Base-by-base conservation (phyloP, 805 yeast species). In the Zygosaccharomyces kombuchaensis region DNA sequence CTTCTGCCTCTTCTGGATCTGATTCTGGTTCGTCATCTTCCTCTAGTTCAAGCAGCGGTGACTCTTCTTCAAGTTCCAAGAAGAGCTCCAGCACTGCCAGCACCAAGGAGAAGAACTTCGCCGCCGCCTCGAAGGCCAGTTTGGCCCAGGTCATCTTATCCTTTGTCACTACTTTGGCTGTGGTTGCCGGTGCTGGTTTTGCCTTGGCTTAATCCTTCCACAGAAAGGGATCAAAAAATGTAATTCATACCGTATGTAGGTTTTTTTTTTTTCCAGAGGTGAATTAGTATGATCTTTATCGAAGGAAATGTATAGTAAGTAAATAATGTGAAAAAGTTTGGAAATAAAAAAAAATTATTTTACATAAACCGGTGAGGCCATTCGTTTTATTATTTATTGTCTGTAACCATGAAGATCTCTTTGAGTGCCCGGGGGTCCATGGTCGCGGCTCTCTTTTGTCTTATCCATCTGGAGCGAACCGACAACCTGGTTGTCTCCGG, bases 361-460 rank as follows among this genome's bases (percentile, higher is more conserved):
- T 26, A 9, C 40, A 26, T n/a, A 8, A 17, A 16, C 21, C n/a
- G 32, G 35, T 37, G n/a, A n/a, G n/a, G n/a, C 38, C 16, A 38
- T 32, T 34, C 37, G 22, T 31, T 36, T 17, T 17, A 19, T 17
- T 17, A 26, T 30, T 42, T 54, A 40, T 43, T 49, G 51, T 73
- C 76, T 22, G 84, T 72, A 38, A 89, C 78, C 97, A 91, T 91
- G 62, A 91, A 87, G 47, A 91, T 91, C 67, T 91, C 98, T 56
- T 87, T 88, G 51, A 91, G 74, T 10, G 96, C 89, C 63, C 87
- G 82, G 2, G 84, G 76, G 62, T 91, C 98, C 81, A 84, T 78
- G 0, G 90, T 88, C 1, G 97, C 91, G 9, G 95, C 93, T 57
- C 93, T 77, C 63, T 91, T 91, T 64, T 89, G 96, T 54, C 76